A percentile compares a stretch with the other conserved stretches of the same genome.
Conservation (phyloP, 139 green algal species). For the Raphidocelis subcapitata region DNA sequence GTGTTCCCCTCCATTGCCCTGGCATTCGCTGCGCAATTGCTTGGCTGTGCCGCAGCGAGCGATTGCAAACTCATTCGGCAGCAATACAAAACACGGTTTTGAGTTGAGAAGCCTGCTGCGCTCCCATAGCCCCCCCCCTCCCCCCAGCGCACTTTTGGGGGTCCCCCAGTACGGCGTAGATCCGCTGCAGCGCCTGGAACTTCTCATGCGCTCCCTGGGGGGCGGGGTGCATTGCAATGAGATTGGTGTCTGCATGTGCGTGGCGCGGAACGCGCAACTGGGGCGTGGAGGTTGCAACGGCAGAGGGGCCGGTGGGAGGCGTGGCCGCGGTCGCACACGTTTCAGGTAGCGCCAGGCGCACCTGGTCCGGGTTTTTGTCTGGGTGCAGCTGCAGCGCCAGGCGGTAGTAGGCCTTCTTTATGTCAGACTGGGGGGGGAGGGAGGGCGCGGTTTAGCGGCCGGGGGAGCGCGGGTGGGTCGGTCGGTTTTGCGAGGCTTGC, state of each 20-base stretch:
- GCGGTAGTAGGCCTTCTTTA: constrained; percentile 85
- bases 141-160: constrained; percentile 66
- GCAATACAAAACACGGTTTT: background rate
- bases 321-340: too few species aligned
- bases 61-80: background rate
- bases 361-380: constrained; percentile 82
- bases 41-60: background rate
- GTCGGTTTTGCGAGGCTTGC: background rate
- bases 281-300: too few species aligned
- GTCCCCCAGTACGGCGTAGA: constrained; percentile 87
- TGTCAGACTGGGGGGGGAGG: constrained; percentile 52
- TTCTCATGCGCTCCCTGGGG: constrained; percentile 63
- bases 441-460: too few species aligned
- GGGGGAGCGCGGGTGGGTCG: too few species aligned
- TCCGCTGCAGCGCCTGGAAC: constrained; percentile 90
- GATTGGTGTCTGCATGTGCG: too few species aligned
- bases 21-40: background rate
- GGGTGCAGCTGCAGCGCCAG: constrained; percentile 88
- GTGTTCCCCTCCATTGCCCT: too few species aligned
- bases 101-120: too few species aligned
- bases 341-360: too few species aligned
- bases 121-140: too few species aligned
- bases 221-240: background rate
- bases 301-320: too few species aligned
- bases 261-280: too few species aligned